Conservation (phyloP, 306 rosid species). For the Psophocarpus tetragonolobus region DNA sequence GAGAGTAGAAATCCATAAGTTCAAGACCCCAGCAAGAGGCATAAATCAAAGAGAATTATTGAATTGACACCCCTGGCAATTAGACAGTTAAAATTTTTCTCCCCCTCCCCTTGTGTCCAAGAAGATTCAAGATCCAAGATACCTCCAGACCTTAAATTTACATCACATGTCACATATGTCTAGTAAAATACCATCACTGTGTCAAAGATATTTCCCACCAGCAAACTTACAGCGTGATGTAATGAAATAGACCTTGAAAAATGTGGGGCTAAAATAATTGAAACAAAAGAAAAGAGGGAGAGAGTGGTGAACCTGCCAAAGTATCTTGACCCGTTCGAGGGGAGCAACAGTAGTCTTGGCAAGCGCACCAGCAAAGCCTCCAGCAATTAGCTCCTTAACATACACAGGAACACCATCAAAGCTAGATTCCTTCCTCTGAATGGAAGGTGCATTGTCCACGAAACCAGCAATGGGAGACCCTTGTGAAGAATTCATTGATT, state of each 20-base stretch:
- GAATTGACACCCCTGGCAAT: background rate
- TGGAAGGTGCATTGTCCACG: slow-evolving; percentile 74
- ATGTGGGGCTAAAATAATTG: background rate
- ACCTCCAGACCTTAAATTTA: background rate
- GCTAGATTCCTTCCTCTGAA: slow-evolving; percentile 46
- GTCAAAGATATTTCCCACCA: background rate
- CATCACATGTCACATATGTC: background rate
- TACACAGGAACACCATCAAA: slow-evolving; percentile 72
- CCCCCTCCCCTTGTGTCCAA: background rate
- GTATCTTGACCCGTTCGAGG: slow-evolving; percentile 88
- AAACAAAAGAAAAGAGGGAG: background rate
- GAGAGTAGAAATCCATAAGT: slow-evolving; percentile 13
- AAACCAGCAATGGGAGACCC: slow-evolving; percentile 68
- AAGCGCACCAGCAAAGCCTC: slow-evolving; percentile 92
- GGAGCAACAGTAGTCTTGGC: slow-evolving; percentile 89
- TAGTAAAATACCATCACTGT: background rate
- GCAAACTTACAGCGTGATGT: background rate
- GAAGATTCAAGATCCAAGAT: background rate
- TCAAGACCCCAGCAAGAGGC: slow-evolving; percentile 22
- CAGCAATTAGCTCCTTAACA: slow-evolving; percentile 83
- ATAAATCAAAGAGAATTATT: background rate
- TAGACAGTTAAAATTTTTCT: background rate
- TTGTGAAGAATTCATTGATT: slow-evolving; percentile 74
- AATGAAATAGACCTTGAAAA: background rate
- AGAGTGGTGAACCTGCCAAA: slow-evolving; percentile 72